These are phyloP conservation scores for Usnea hakonensis DNA, from an alignment of 495 filamentous ascomycete genomes.

Conservation along the genomic window DNA sequence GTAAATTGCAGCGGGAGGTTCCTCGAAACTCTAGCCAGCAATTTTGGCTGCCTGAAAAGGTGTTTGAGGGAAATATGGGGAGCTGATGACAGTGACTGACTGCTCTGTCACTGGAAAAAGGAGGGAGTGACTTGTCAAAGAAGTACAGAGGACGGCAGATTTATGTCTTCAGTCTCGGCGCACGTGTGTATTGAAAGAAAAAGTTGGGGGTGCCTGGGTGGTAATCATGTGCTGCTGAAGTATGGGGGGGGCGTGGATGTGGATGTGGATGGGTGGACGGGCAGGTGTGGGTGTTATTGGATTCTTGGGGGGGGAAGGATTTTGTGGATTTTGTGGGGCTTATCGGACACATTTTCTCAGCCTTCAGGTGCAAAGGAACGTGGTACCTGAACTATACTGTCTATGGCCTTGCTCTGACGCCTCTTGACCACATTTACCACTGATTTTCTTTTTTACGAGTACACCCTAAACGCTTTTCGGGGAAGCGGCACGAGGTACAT, in stretches of 20 bases:
- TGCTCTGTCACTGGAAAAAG: neutral
- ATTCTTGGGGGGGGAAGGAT: slow-evolving; percentile 14
- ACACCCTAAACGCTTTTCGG: neutral
- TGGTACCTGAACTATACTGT: slow-evolving; percentile 18
- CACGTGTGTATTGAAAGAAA: neutral
- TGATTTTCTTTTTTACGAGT: neutral
- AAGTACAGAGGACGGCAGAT: neutral
- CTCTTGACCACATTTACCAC: neutral
- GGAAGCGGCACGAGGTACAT: neutral
- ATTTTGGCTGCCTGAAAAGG: neutral
- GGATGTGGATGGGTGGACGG: no score
- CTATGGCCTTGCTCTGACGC: slow-evolving; percentile 4
- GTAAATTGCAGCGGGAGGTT: neutral
- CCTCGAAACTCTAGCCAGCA: neutral
- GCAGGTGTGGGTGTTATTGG: slow-evolving; percentile 12
- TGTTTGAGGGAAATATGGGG: neutral
- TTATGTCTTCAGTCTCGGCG: neutral
- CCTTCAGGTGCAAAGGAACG: slow-evolving; percentile 10
- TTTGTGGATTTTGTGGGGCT: slow-evolving; percentile 13
- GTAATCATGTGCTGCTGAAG: slow-evolving; percentile 11
- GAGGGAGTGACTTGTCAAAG: neutral
- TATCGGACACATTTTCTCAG: slow-evolving; percentile 14
- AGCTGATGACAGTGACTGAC: neutral
- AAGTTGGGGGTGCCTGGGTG: neutral
- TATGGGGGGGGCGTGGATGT: slow-evolving; percentile 13